These are phyloP conservation scores for Eucalyptus cloeziana DNA, from an alignment of 345 rosid genomes.

Conservation along the genomic window DNA sequence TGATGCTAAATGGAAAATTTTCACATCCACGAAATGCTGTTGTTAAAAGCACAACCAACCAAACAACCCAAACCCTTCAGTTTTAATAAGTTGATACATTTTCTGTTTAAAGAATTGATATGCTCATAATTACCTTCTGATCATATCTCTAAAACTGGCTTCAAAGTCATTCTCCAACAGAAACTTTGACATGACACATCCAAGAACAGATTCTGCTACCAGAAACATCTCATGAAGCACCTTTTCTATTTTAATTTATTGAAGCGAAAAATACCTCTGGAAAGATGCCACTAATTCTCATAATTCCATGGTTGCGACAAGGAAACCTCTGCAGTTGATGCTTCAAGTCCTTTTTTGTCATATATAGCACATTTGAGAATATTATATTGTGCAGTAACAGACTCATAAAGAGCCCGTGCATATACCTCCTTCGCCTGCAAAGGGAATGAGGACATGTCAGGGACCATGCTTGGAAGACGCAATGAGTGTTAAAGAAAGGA, in stretches of 20 bases:
- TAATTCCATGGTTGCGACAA: slow-evolving; percentile 86
- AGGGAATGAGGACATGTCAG: not conserved
- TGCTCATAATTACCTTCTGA: not conserved
- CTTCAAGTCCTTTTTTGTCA: slow-evolving; percentile 48
- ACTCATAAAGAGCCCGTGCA: slow-evolving; percentile 34
- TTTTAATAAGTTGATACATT: not conserved
- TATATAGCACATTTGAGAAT: slow-evolving; percentile 58
- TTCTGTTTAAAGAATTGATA: not conserved
- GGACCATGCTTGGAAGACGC: not conserved
- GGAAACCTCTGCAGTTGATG: slow-evolving; percentile 51
- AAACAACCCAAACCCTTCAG: not conserved
- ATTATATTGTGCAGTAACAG: slow-evolving; percentile 57
- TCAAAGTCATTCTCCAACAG: not conserved
- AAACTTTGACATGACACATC: not conserved
- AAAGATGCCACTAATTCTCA: slow-evolving; percentile 9
- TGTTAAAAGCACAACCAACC: not conserved
- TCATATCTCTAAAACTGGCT: not conserved
- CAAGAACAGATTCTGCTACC: not conserved
- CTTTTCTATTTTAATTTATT: not conserved
- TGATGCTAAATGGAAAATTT: not conserved
- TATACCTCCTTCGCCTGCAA: slow-evolving; percentile 67
- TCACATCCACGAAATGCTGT: not conserved
- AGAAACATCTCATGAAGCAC: not conserved
- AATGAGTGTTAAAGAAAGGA: not conserved
- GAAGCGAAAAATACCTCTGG: not conserved